phyloP scores from a whole-genome alignment of 805 yeast genomes.

The Candida tibetensis region DNA sequence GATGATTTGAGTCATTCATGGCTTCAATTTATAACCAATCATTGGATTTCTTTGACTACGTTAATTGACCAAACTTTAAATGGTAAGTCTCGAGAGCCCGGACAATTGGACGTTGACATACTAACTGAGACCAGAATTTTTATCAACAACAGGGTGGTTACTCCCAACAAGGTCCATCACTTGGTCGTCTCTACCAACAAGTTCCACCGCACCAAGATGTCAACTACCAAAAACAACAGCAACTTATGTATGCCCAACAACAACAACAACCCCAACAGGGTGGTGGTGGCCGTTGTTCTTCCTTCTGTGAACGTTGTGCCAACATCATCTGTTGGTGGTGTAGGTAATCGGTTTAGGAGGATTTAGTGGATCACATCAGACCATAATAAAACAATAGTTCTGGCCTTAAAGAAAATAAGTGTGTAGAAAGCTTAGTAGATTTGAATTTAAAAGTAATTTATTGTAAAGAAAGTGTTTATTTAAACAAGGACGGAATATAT shows the following conservation, averaged over 20 bases:
- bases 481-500: not conserved
- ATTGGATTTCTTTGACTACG: not conserved
- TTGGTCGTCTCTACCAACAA: constrained; percentile 26
- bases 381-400: too few species aligned
- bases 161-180: constrained; percentile 21
- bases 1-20: too few species aligned
- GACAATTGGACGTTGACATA: too few species aligned
- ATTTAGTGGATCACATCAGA: too few species aligned
- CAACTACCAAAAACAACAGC: too few species aligned
- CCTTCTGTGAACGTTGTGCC: constrained; percentile 15
- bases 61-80: not conserved
- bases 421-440: not conserved
- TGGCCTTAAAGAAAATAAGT: not conserved
- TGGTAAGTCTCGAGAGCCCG: too few species aligned
- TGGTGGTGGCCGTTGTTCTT: constrained; percentile 24
- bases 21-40: constrained; percentile 1
- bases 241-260: too few species aligned
- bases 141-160: constrained; percentile 20
- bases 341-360: not conserved
- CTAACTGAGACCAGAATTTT: constrained; percentile 11
- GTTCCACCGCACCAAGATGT: constrained; percentile 34
- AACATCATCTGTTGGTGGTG: constrained; percentile 16
- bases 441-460: not conserved
- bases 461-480: not conserved
- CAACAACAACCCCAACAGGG: constrained; percentile 24